Base-by-base conservation (phyloP, 257 asterid species). In the Forsythia viridissima region DNA sequence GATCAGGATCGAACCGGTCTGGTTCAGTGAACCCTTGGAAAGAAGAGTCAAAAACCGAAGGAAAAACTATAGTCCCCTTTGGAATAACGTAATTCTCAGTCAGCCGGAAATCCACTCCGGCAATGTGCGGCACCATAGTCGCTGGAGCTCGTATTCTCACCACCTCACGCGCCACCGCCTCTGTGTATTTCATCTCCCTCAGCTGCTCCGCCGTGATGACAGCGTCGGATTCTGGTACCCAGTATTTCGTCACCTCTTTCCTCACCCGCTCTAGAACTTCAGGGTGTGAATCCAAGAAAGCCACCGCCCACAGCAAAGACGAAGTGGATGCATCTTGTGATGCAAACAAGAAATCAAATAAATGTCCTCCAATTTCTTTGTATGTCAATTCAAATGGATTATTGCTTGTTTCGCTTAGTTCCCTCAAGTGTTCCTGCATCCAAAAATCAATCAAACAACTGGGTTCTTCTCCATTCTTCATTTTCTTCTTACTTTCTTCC, bases 311-410 rank as follows among this genome's bases (percentile, higher is more conserved):
- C 41, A 92, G 79, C 59, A 94, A 69, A 6, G 99, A 90, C 0
- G 97, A 88, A 4, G 99, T 91, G 0, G 99, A 93, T 10, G 99
- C 99, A 73, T 94, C 99, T 80, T 94, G 99, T 0, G 98, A 86
- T 1, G 99, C 99, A 81, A 93, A 94, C 38, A 93, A 76, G 70
- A 94, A 94, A 37, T 91, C 99, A 76, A 94, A 94, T n/a, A 94
- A 55, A 74, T 90, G 92, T 15, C 96, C 92, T 0, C 97, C 98
- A 46, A 93, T 80, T 81, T 90, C 94, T 10, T 76, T 37, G 83
- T 76, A 71, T 65, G 76, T 83, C 74, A 78, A 82, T 6, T 81
- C 70, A 18, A 63, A 77, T 37, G 86, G 76, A 38, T 75, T 90
- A 5, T n/a, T 73, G 16, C 76, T 63, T 2, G 72, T 71, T 61